Evolutionary conservation across 805 yeast species (phyloP).

Genomic region (Myxozyma mucilagina): DNA sequence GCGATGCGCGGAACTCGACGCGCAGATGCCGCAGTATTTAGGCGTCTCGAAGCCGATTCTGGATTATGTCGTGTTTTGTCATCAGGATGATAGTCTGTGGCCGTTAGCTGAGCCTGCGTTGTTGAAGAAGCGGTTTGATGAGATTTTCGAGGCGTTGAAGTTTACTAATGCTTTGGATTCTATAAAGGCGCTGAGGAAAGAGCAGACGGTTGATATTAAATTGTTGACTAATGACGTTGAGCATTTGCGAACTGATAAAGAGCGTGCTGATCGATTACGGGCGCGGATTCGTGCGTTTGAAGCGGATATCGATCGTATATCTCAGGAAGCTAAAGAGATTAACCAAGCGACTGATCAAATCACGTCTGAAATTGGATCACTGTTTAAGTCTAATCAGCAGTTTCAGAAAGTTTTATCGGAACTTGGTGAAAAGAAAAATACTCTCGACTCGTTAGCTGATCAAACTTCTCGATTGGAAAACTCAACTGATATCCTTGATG

Average conservation of each 20-base stretch:
- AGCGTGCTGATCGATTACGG: constrained; percentile 63
- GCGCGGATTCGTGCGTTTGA: constrained; percentile 50
- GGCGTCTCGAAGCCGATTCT: constrained; percentile 88
- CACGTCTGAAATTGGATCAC: constrained; percentile 18
- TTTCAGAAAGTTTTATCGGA: constrained; percentile 71
- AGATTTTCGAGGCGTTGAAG: constrained; percentile 91
- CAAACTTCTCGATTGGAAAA: constrained; percentile 55
- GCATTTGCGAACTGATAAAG: constrained; percentile 71
- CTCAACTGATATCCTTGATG: constrained; percentile 50
- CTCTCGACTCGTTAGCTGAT: constrained; percentile 48
- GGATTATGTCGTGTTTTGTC: constrained; percentile 93
- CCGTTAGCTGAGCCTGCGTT: constrained; percentile 89
- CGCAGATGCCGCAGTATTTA: constrained; percentile 72
- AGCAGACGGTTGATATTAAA: constrained; percentile 71
- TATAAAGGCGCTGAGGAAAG: constrained; percentile 73
- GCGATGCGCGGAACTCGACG: constrained; percentile 79
- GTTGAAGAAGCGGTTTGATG: constrained; percentile 90
- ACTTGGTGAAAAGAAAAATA: constrained; percentile 57
- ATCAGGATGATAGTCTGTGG: constrained; percentile 96
- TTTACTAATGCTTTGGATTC: constrained; percentile 87
- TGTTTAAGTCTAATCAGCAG: constrained; percentile 77
- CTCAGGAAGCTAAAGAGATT: constrained; percentile 55
- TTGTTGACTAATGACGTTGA: constrained; percentile 75
- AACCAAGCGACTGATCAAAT: constrained; percentile 40
- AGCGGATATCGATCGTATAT: constrained; percentile 48